Base-by-base conservation (phyloP, 2,329 filamentous ascomycete species). In the Epichloe scottii region DNA sequence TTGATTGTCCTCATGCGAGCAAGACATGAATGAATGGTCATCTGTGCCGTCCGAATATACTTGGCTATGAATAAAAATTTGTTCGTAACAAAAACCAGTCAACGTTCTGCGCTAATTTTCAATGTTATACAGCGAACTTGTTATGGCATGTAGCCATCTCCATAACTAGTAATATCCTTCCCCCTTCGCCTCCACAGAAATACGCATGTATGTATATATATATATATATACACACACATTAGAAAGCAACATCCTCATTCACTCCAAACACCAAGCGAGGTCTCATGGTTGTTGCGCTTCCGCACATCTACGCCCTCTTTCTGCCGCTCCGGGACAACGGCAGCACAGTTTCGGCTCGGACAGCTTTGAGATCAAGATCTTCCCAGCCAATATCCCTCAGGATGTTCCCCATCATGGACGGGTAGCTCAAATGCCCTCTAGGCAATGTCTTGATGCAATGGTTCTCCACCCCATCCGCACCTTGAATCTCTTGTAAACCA, bases 401-500 rank as follows among this genome's bases (percentile, higher is more conserved):
- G 53, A 90, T 82, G 42, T 70, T 75, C 15, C 84, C 83, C 8
- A 84, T 71, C 48, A 88, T 70, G 59, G 78, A 78, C 53, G 83
- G 78, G 63, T 90, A 90, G 57, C 81, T 75, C 53, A 87, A 66
- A 66, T 91, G 87, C 15, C 82, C 84, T 56, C 72, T 79, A 49
- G 87, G 76, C 56, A 82, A 73, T 50, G 81, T 75, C 54, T 78
- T 83, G 26, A 82, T 77, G 55, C 87, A 74, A 49, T 85, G 70
- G 57, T 86, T 89, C 63, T 89, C 84, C 50, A 84, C 71, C 39
- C 76, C 75, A 48, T 74, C 71, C 3, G 89, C 79, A 14, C 82
- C 83, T 40, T 79, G 73, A 34, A 93, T 78, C 15, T 78, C 76
- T 63, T 95, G 85, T 17, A 97, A 69, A 0, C 91, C 91, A 0